A percentile compares a stretch with the other conserved stretches of the same genome.
These are phyloP conservation scores for Exophiala spinifera DNA, from an alignment of 2,329 filamentous ascomycete species.

Conservation along the genomic window DNA sequence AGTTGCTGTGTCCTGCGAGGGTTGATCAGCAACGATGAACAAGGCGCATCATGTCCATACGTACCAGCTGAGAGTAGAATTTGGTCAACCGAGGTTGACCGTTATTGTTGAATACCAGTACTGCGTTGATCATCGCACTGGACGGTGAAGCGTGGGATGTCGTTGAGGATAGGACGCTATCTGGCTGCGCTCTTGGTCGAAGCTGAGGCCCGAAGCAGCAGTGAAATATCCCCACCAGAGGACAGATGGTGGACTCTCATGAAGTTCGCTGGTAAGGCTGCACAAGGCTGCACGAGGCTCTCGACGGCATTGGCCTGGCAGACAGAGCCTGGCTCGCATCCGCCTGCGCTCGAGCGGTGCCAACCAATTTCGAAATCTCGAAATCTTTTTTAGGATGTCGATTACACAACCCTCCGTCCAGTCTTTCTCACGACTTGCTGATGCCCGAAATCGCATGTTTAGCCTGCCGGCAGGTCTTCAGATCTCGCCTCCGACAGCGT, in stretches of 20 bases:
- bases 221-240: too few species aligned
- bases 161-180: too few species aligned
- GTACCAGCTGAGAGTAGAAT: conserved; percentile 95
- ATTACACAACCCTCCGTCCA: too few species aligned
- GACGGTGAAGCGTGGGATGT: too few species aligned
- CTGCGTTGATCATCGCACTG: conserved; percentile 85
- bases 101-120: conserved; percentile 97
- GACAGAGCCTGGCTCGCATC: neutral
- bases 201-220: too few species aligned
- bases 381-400: too few species aligned
- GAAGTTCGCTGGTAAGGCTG: too few species aligned
- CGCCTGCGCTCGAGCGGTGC: neutral
- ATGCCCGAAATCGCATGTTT: conserved; percentile 17
- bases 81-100: conserved; percentile 95
- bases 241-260: too few species aligned
- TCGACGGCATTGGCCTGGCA: too few species aligned
- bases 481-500: conserved; percentile 16
- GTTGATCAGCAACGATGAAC: conserved; percentile 4
- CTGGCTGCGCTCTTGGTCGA: too few species aligned
- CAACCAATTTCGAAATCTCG: too few species aligned
- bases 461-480: conserved; percentile 16
- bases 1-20: conserved; percentile 80
- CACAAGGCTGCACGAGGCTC: too few species aligned
- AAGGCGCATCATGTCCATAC: conserved; percentile 6
- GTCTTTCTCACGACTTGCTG: neutral